Conservation (phyloP, 2,329 filamentous ascomycete species). For the Rhinocladiella similis region DNA sequence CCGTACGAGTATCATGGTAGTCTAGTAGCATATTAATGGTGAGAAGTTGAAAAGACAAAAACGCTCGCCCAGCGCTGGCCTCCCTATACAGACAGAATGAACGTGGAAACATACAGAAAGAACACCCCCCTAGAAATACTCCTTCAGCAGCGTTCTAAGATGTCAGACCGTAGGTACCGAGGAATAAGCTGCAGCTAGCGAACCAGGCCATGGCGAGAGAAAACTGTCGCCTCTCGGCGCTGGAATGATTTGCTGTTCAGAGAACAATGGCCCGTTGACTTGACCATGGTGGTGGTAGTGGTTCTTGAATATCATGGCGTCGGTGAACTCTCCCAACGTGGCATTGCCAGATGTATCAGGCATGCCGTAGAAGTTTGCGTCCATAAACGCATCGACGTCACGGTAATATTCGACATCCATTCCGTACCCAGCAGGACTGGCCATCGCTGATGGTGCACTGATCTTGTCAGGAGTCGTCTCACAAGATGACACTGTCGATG, state of each 20-base stretch:
- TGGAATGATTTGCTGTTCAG: not conserved
- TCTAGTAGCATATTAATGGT: too few species aligned
- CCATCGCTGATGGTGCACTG: not conserved
- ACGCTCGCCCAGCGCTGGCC: not conserved
- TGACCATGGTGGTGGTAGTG: not conserved
- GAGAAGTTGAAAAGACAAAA: too few species aligned
- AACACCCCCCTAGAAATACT: too few species aligned
- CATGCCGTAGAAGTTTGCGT: not conserved
- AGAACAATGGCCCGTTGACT: not conserved
- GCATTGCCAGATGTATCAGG: not conserved
- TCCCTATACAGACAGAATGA: not conserved
- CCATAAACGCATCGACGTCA: constrained; percentile 8
- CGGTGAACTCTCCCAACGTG: not conserved
- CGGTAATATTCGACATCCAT: not conserved
- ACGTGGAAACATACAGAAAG: too few species aligned
- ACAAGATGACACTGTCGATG: too few species aligned
- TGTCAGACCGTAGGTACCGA: not conserved
- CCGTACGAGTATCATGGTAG: too few species aligned
- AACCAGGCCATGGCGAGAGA: constrained; percentile 4
- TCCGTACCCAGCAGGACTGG: not conserved
- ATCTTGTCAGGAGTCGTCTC: too few species aligned
- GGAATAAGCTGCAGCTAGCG: not conserved
- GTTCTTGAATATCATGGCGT: not conserved
- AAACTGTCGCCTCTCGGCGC: not conserved
- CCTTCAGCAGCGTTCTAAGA: too few species aligned